Conservation (phyloP, 1,139 yeast species). For the Taiozyma sp. region DNA sequence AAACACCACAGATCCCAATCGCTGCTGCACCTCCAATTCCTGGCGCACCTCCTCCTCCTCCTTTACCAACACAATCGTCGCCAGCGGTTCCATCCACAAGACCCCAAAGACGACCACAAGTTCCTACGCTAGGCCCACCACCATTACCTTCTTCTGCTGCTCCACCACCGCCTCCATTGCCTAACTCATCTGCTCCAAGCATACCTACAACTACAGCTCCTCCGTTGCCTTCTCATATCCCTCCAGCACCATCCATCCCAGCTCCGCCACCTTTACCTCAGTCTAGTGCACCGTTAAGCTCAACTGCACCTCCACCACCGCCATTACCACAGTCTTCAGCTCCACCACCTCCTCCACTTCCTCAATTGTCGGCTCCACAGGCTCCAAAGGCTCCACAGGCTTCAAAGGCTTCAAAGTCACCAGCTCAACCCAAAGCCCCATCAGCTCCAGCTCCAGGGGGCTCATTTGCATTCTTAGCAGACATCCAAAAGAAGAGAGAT, state of each 20-base stretch:
- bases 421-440: conserved; percentile 9
- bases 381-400: conserved; percentile 13
- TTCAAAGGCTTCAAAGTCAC: too few relatives aligned
- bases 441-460: conserved; percentile 26
- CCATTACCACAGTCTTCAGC: conserved; percentile 16
- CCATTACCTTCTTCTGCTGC: conserved; percentile 2
- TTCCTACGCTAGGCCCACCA: neutral
- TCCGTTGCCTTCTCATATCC: conserved; percentile 19
- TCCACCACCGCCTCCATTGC: conserved; percentile 14
- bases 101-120: conserved; percentile 8
- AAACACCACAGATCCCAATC: conserved; percentile 23
- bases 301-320: conserved; percentile 12
- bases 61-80: conserved; percentile 16
- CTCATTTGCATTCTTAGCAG: conserved; percentile 43
- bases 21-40: conserved; percentile 26
- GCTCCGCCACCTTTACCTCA: conserved; percentile 11
- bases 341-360: conserved; percentile 20
- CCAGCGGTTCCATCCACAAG: conserved; percentile 17
- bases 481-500: conserved; percentile 50
- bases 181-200: neutral
- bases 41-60: conserved; percentile 26
- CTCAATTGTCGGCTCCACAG: conserved; percentile 16
- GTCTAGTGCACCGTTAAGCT: conserved; percentile 17
- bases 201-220: conserved; percentile 1
- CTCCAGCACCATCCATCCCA: conserved; percentile 13